These are phyloP conservation scores for Naganishia randhawae DNA, from an alignment of 768 basidiomycete genomes.

Conservation along the genomic window DNA sequence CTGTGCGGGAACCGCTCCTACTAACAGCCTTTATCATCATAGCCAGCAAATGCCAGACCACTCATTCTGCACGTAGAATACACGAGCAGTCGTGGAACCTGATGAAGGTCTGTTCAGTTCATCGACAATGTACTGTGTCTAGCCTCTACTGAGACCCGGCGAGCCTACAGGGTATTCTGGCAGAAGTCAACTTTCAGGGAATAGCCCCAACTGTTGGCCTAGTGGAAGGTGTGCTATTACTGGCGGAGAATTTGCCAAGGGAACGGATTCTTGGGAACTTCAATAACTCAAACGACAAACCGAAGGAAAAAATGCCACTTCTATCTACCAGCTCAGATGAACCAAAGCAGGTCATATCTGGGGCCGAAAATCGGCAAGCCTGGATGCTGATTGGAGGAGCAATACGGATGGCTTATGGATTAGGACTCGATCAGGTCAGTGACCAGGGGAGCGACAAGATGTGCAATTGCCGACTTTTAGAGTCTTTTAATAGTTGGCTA, in stretches of 20 bases:
- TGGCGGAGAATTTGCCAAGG: conserved; percentile 46
- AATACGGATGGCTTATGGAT: conserved; percentile 44
- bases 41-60: conserved; percentile 38
- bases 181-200: conserved; percentile 41
- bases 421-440: conserved; percentile 43
- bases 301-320: conserved; percentile 26
- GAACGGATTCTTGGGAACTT: conserved; percentile 17
- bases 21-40: conserved; percentile 39
- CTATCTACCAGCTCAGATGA: conserved; percentile 25
- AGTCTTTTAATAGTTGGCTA: conserved; percentile 18
- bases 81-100: conserved; percentile 43
- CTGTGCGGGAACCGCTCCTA: conserved; percentile 22
- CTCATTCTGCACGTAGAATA: conserved; percentile 31
- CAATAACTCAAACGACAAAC: not conserved
- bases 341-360: conserved; percentile 36
- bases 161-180: conserved; percentile 33
- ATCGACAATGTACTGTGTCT: too few relatives aligned
- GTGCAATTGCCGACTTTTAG: not conserved
- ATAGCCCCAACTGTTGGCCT: conserved; percentile 40
- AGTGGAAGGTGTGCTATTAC: conserved; percentile 44
- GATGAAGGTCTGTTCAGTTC: conserved; percentile 25
- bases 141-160: too few relatives aligned
- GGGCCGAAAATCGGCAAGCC: conserved; percentile 43
- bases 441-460: not conserved
- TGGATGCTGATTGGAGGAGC: conserved; percentile 47